A percentile compares a stretch with the other conserved stretches of the same genome.
Conservation (phyloP, 495 filamentous ascomycete species). For the Tuber umbilicatum region DNA sequence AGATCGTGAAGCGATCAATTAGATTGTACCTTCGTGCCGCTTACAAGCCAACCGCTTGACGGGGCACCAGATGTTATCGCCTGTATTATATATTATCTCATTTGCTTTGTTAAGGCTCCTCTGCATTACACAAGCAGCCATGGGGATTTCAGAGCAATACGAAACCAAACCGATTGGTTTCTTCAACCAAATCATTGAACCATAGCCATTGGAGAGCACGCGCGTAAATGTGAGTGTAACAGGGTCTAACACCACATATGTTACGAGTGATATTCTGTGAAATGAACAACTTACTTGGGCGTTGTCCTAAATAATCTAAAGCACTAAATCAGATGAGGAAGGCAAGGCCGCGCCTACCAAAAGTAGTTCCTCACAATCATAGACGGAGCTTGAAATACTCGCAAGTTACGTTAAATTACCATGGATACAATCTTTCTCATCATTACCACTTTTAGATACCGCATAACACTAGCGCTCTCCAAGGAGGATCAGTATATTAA, state of each 20-base stretch:
- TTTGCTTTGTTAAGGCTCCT: not conserved
- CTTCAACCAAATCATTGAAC: not conserved
- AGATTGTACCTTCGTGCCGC: not conserved
- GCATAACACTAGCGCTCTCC: not conserved
- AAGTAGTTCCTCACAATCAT: not conserved
- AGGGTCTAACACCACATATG: not conserved
- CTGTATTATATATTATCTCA: not conserved
- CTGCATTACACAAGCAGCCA: not conserved
- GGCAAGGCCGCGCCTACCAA: not conserved
- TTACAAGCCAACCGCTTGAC: not conserved
- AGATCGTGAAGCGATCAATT: not conserved
- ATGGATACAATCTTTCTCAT: not conserved
- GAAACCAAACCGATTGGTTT: not conserved
- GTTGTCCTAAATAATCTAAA: not conserved
- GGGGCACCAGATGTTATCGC: not conserved
- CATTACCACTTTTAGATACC: not conserved
- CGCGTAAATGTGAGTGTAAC: not conserved
- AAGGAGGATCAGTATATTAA: not conserved
- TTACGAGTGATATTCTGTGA: not conserved
- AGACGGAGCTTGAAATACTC: not conserved
- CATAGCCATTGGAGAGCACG: not conserved
- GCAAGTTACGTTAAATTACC: not conserved
- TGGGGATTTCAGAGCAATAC: not conserved
- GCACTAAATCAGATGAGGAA: not conserved
- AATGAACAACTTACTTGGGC: not conserved